A percentile compares a stretch with the other conserved stretches of the same genome.
Conservation (phyloP, 768 basidiomycete species). For the Chalciporus pseudorubinellus region DNA sequence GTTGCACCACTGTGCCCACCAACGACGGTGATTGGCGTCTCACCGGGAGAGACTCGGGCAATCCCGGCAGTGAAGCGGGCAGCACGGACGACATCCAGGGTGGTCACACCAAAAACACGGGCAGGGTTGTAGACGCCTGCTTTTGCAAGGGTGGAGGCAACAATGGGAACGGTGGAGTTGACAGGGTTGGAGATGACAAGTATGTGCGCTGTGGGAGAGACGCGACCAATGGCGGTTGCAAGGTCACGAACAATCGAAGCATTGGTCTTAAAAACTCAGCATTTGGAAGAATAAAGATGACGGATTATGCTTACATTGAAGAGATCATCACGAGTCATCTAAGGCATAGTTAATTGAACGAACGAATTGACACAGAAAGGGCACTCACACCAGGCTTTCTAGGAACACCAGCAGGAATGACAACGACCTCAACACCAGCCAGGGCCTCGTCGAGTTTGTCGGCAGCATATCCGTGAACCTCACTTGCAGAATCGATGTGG, state of each 20-base stretch:
- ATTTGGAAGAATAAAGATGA: background rate
- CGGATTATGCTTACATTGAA: slow-evolving; percentile 89
- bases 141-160: slow-evolving; percentile 87
- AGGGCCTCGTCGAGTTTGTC: slow-evolving; percentile 90
- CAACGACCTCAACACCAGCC: slow-evolving; percentile 86
- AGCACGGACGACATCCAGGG: slow-evolving; percentile 96
- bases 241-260: slow-evolving; percentile 98
- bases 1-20: slow-evolving; percentile 98
- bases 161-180: slow-evolving; percentile 97
- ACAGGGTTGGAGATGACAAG: slow-evolving; percentile 99
- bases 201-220: slow-evolving; percentile 87
- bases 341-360: slow-evolving; percentile 24
- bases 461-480: slow-evolving; percentile 78
- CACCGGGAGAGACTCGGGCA: slow-evolving; percentile 58
- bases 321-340: slow-evolving; percentile 97
- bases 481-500: slow-evolving; percentile 88
- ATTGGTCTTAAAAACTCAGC: slow-evolving; percentile 63
- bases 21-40: slow-evolving; percentile 78
- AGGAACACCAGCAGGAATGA: slow-evolving; percentile 99
- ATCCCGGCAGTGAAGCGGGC: slow-evolving; percentile 84
- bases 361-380: slow-evolving; percentile 1
- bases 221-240: slow-evolving; percentile 81
- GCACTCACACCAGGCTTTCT: slow-evolving; percentile 90
- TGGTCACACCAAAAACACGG: slow-evolving; percentile 93
- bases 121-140: slow-evolving; percentile 89